These are phyloP conservation scores for Typha latifolia DNA, from an alignment of 176 grass and related monocot species.

Conservation along the genomic window DNA sequence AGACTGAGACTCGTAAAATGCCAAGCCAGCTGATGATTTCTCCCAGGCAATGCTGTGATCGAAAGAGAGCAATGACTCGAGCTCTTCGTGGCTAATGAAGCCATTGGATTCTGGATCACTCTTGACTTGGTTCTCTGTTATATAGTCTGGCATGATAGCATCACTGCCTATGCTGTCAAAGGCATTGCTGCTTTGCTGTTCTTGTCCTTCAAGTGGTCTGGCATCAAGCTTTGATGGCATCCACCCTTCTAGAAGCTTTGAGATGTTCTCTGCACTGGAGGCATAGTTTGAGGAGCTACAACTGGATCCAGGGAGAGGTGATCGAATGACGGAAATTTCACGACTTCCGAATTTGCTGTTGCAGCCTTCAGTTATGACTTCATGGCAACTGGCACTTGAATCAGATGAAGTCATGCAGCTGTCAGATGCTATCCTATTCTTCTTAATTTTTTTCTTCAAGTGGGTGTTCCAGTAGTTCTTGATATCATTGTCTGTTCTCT, in stretches of 20 bases:
- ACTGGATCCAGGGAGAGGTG: neutral
- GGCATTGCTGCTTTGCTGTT: neutral
- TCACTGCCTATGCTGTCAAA: no score
- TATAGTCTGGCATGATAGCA: neutral
- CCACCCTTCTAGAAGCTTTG: slow-evolving; percentile 24
- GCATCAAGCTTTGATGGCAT: neutral
- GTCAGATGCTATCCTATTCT: slow-evolving; percentile 5
- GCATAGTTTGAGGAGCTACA: slow-evolving; percentile 16
- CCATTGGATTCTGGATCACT: slow-evolving; percentile 10
- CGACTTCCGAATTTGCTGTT: neutral
- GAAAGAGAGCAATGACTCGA: slow-evolving; percentile 23
- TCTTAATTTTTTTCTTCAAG: slow-evolving; percentile 32
- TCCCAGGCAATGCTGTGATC: slow-evolving; percentile 16
- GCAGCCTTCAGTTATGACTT: neutral
- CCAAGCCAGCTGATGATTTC: neutral
- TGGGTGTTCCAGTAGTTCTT: slow-evolving; percentile 46
- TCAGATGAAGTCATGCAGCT: slow-evolving; percentile 7
- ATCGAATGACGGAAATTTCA: neutral
- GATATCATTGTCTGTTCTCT: slow-evolving; percentile 36
- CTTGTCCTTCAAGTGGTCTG: neutral
- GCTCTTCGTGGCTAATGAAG: slow-evolving; percentile 9
- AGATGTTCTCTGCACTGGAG: slow-evolving; percentile 27
- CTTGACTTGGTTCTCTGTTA: neutral
- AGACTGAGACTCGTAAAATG: neutral
- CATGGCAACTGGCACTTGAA: neutral